These are phyloP conservation scores for Pyrenophora graminea DNA, from an alignment of 2,329 filamentous ascomycete species.

Conservation along the genomic window DNA sequence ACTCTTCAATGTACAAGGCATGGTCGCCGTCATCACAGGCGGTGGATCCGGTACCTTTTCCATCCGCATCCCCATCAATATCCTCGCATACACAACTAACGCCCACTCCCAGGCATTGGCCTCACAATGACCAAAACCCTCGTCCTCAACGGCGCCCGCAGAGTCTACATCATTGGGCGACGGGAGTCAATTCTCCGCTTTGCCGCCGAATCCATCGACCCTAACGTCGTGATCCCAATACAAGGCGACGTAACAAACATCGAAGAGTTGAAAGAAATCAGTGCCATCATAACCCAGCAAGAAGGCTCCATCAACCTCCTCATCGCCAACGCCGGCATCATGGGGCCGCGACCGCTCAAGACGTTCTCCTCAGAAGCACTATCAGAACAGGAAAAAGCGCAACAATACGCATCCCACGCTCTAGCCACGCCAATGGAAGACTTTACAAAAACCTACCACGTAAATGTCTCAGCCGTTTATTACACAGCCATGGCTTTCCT, in stretches of 20 bases:
- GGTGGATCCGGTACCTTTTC: conserved; percentile 22
- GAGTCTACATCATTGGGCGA: conserved; percentile 28
- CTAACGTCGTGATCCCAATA: conserved; percentile 21
- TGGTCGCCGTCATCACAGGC: conserved; percentile 30
- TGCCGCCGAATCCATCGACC: conserved; percentile 17
- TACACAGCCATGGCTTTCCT: conserved; percentile 50
- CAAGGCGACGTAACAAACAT: conserved; percentile 26
- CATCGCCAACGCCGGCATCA: conserved; percentile 32
- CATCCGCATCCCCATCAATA: no score
- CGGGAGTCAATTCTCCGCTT: conserved; percentile 15
- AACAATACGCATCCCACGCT: conserved; percentile 12
- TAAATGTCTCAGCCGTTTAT: conserved; percentile 49
- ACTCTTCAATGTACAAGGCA: conserved; percentile 26
- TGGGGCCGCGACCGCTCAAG: conserved; percentile 26
- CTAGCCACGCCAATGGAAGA: conserved; percentile 25
- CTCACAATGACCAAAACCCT: conserved; percentile 27
- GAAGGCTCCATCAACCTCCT: conserved; percentile 27
- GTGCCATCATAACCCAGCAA: conserved; percentile 13
- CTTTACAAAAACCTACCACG: conserved; percentile 45
- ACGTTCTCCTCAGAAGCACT: background rate
- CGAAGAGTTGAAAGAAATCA: conserved; percentile 17
- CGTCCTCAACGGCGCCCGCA: conserved; percentile 23
- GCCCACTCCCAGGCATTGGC: conserved; percentile 20
- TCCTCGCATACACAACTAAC: background rate
- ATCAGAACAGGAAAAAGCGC: no score